Conservation (phyloP, 176 grass and related monocot genomes). For the Cenchrus americanus region DNA sequence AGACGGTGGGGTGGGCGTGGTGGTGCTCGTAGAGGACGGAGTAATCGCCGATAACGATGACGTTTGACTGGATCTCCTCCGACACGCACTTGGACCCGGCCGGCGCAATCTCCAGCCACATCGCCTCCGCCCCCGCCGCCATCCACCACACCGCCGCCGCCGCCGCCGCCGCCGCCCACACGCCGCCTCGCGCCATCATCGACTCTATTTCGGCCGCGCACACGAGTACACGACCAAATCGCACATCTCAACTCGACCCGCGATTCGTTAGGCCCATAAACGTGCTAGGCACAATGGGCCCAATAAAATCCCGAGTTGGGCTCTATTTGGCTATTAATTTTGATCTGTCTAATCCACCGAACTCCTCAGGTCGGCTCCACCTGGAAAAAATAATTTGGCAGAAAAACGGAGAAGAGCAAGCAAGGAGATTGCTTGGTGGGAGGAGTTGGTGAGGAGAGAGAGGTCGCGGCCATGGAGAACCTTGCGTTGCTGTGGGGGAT, state of each 20-base stretch:
- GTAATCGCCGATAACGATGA: conserved; percentile 82
- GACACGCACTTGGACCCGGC: conserved; percentile 67
- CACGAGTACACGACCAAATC: too few relatives aligned
- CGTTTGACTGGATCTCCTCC: conserved; percentile 83
- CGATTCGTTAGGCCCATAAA: background rate
- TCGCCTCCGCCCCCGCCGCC: conserved; percentile 45
- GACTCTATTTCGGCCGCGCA: background rate
- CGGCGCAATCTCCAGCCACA: conserved; percentile 73
- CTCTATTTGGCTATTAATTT: background rate
- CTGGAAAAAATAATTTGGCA: background rate
- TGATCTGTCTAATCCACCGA: background rate
- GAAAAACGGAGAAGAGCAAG: conserved; percentile 19
- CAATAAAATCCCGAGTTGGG: background rate
- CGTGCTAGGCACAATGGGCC: background rate
- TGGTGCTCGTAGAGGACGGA: conserved; percentile 59
- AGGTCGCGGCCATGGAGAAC: conserved; percentile 60
- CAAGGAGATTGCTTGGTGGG: conserved; percentile 33
- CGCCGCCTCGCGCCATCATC: conserved; percentile 43
- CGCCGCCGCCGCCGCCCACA: conserved; percentile 14
- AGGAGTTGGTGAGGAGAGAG: conserved; percentile 31
- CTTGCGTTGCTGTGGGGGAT: conserved; percentile 78
- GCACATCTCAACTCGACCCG: too few relatives aligned
- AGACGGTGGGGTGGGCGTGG: conserved; percentile 54
- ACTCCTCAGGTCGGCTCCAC: background rate
- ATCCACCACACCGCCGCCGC: conserved; percentile 34